Percentiles rank a stretch among this genome's conserved stretches.
Evolutionary conservation across 257 asterid species (phyloP).

Genomic region (Solanum chaucha): DNA sequence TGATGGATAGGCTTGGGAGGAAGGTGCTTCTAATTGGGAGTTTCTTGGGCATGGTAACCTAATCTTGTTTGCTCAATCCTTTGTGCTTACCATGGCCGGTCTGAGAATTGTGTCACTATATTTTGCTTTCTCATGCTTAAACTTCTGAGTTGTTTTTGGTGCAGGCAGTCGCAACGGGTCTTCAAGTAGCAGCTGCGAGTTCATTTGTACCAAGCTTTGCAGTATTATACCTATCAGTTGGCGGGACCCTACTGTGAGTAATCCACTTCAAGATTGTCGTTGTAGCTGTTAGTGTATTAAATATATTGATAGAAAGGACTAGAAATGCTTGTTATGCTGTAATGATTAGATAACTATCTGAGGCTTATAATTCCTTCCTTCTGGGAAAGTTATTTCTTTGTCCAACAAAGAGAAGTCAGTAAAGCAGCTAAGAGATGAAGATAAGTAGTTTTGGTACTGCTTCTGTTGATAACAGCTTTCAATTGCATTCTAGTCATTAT

Average conservation of each 20-base stretch:
- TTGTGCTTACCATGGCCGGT: neutral
- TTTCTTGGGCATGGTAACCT: slow-evolving; percentile 91
- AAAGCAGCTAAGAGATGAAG: neutral
- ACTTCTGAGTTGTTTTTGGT: slow-evolving; percentile 4
- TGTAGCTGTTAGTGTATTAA: neutral
- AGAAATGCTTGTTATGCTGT: neutral
- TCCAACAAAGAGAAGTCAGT: neutral
- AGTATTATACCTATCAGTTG: slow-evolving; percentile 54
- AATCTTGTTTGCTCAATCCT: slow-evolving; percentile 11
- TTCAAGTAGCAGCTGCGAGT: slow-evolving; percentile 66
- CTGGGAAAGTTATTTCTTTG: neutral
- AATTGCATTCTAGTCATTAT: neutral
- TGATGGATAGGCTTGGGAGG: slow-evolving; percentile 91
- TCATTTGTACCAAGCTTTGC: slow-evolving; percentile 23
- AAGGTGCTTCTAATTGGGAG: slow-evolving; percentile 87
- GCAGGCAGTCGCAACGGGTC: slow-evolving; percentile 63
- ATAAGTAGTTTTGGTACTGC: neutral
- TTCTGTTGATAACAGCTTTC: neutral
- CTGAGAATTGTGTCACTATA: neutral
- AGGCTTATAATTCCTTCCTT: neutral
- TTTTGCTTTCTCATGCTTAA: neutral
- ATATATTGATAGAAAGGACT: neutral
- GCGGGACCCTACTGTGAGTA: slow-evolving; percentile 87
- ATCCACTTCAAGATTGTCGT: neutral
- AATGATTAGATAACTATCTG: neutral